Evolutionary conservation across 306 rosid genomes (phyloP).

Genomic region (Glycine soja): DNA sequence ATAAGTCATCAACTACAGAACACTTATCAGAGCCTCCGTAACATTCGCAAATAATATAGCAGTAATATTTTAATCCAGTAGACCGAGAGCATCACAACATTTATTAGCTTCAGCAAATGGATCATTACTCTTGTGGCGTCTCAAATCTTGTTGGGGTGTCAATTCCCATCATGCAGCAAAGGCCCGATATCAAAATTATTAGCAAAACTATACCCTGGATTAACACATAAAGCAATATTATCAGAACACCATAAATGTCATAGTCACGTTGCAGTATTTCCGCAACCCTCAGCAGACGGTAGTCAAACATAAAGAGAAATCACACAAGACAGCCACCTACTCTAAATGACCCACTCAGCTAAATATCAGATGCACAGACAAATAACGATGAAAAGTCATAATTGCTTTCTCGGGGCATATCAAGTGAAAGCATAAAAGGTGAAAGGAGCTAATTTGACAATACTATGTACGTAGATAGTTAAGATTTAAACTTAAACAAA

Average conservation of each 20-base stretch:
- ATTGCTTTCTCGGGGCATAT: not conserved
- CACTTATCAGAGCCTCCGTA: conserved; percentile 35
- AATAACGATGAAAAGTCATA: conserved; percentile 22
- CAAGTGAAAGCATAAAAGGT: not conserved
- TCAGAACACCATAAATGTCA: conserved; percentile 46
- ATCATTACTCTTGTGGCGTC: conserved; percentile 83
- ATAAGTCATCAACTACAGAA: conserved; percentile 39
- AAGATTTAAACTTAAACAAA: not conserved
- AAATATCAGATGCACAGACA: not conserved
- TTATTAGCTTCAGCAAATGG: conserved; percentile 46
- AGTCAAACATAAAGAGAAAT: conserved; percentile 11
- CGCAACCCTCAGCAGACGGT: conserved; percentile 13
- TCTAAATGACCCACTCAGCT: conserved; percentile 11
- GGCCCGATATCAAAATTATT: conserved; percentile 87
- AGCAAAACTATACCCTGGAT: conserved; percentile 86
- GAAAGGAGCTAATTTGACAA: not conserved
- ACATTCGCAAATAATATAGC: conserved; percentile 39
- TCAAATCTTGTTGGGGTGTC: conserved; percentile 98
- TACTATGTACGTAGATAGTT: not conserved
- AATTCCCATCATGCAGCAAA: conserved; percentile 99
- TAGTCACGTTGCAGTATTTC: conserved; percentile 8
- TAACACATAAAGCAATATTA: conserved; percentile 42
- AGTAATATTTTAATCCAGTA: conserved; percentile 43
- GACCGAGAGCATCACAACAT: conserved; percentile 37
- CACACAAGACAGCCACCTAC: conserved; percentile 5